Conservation (phyloP, 495 filamentous ascomycete species). For the Podospora appendiculata region DNA sequence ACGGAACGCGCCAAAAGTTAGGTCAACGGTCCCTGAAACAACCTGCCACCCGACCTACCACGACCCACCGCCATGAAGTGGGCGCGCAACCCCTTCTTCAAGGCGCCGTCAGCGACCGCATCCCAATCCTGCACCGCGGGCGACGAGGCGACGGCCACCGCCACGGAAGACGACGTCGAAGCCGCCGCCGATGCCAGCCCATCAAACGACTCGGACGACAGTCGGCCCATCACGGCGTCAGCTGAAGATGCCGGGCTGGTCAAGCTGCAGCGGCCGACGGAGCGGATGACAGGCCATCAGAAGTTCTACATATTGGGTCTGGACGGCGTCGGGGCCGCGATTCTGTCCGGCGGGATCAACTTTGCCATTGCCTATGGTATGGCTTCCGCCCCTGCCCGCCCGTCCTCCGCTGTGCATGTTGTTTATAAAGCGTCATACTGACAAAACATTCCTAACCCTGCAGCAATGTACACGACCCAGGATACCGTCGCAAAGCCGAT, state of each 20-base stretch:
- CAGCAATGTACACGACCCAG: slow-evolving; percentile 29
- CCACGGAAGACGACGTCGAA: neutral
- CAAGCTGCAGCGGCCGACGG: slow-evolving; percentile 20
- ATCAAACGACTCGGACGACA: neutral
- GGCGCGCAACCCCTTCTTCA: slow-evolving; percentile 28
- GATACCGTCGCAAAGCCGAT: slow-evolving; percentile 14
- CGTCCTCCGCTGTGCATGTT: neutral
- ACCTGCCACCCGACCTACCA: neutral
- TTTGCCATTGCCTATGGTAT: slow-evolving; percentile 38
- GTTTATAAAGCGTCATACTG: neutral
- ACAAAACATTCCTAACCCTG: neutral
- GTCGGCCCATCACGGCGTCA: slow-evolving; percentile 1
- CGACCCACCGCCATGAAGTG: slow-evolving; percentile 21
- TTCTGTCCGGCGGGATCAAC: slow-evolving; percentile 34
- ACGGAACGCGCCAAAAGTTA: no score
- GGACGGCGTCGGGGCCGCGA: slow-evolving; percentile 30
- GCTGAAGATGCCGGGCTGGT: slow-evolving; percentile 3
- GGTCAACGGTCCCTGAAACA: neutral
- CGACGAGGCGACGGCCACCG: neutral
- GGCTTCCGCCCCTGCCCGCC: neutral
- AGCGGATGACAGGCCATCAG: slow-evolving; percentile 26
- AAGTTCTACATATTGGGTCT: slow-evolving; percentile 31
- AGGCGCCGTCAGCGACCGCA: neutral
- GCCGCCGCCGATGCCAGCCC: neutral
- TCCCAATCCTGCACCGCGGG: neutral